Conservation (phyloP, 306 rosid genomes). For the Prinsepia uniflora region DNA sequence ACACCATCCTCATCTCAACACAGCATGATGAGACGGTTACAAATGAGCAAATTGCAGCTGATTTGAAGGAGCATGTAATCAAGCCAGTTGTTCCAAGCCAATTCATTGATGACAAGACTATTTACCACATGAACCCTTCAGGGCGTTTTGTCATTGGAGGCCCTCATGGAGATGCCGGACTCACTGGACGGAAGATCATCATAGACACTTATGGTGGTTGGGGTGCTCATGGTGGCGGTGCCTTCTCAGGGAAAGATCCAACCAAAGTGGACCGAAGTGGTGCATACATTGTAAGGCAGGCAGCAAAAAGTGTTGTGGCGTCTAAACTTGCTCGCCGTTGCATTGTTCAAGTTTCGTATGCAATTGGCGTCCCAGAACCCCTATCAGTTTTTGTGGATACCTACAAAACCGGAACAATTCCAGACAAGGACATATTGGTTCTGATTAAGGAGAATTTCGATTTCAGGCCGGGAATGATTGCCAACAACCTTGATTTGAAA, state of each 20-base stretch:
- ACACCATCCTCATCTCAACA: constrained; percentile 76
- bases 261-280: constrained; percentile 83
- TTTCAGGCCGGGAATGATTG: constrained; percentile 77
- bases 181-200: constrained; percentile 76
- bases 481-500: constrained; percentile 62
- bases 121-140: constrained; percentile 75
- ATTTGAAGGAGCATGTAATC: constrained; percentile 77
- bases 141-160: constrained; percentile 82
- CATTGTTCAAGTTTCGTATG: constrained; percentile 78
- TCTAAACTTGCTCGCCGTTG: constrained; percentile 76
- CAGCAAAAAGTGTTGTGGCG: constrained; percentile 77
- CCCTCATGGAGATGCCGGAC: constrained; percentile 85
- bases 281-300: constrained; percentile 73
- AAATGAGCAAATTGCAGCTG: constrained; percentile 56
- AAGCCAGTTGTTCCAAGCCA: constrained; percentile 60
- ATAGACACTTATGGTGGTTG: constrained; percentile 79
- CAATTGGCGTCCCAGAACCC: constrained; percentile 77
- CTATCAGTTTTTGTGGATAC: constrained; percentile 64
- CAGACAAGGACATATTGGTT: constrained; percentile 54
- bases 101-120: constrained; percentile 71
- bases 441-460: constrained; percentile 66
- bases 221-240: constrained; percentile 94
- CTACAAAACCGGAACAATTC: constrained; percentile 62
- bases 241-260: constrained; percentile 80
- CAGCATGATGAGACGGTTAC: constrained; percentile 67